These are phyloP conservation scores for Stagonosporopsis chrysanthemi DNA, from an alignment of 2,329 filamentous ascomycete species.

Conservation along the genomic window DNA sequence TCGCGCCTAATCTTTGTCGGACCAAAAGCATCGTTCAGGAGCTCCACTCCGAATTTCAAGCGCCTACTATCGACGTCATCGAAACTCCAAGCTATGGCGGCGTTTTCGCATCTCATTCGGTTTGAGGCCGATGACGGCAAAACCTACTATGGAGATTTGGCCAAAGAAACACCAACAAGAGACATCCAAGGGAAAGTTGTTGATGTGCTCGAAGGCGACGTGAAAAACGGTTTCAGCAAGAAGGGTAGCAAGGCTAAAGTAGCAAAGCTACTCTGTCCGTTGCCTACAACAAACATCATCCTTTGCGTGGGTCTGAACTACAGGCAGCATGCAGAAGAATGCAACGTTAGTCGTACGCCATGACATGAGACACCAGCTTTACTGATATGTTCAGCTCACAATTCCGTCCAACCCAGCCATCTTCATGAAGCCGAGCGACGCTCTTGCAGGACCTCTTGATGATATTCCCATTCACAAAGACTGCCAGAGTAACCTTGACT, in stretches of 20 bases:
- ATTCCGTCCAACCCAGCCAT: constrained; percentile 45
- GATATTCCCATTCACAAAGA: constrained; percentile 39
- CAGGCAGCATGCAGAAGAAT: constrained; percentile 44
- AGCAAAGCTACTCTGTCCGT: constrained; percentile 41
- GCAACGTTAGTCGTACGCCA: constrained; percentile 28
- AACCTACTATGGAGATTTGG: constrained; percentile 42
- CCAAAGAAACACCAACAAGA: constrained; percentile 36
- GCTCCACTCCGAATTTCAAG: background rate
- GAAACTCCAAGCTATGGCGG: constrained; percentile 22
- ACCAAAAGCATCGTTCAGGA: background rate
- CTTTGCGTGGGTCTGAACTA: constrained; percentile 49
- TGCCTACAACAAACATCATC: constrained; percentile 40
- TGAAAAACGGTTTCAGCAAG: constrained; percentile 41
- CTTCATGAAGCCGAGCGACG: constrained; percentile 48
- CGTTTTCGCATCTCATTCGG: constrained; percentile 45
- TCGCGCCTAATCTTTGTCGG: background rate
- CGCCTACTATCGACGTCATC: constrained; percentile 9
- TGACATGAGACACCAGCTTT: background rate
- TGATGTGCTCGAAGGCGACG: constrained; percentile 39
- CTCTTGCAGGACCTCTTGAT: constrained; percentile 44
- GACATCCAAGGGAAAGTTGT: constrained; percentile 44
- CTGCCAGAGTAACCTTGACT: constrained; percentile 46
- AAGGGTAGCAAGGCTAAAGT: constrained; percentile 37
- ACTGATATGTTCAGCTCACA: constrained; percentile 25
- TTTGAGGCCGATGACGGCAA: constrained; percentile 43